Base-by-base conservation (phyloP, 1,284 basidiomycete genomes). In the Tetrapyrgos nigripes region DNA sequence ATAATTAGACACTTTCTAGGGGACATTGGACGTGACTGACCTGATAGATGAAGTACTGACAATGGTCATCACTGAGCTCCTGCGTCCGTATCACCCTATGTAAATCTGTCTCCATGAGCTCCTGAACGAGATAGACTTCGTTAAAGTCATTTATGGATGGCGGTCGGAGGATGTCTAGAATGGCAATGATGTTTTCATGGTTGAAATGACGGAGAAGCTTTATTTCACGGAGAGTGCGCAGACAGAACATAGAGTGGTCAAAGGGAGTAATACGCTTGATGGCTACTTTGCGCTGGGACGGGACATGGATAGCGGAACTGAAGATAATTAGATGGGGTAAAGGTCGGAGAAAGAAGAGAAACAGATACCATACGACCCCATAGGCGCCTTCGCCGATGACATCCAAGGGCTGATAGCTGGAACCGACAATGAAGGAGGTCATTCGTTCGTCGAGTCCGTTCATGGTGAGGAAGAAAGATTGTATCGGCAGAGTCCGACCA, bases 1-100 rank as follows among this genome's bases (percentile, higher is more conserved):
- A 37, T 33, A 52, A 55, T 44, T 48, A 71, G 44, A 37, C 31
- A 44, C 46, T 37, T 58, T 57, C 19, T 50, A 24, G 46, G 55
- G 56, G 56, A 51, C 35, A 63, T 48, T 54, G 48, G 51, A 57
- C 26, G 35, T 53, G 53, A 68, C 70, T 60, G 75, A 90, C 91
- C 82, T 97, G 95, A 73, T 97, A 97, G 64, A 96, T 90, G 73
- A 97, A 97, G 74, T 97, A 97, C 73, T 97, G 94, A 70, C 89
- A 94, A 73, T 97, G 96, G 71, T 96, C 93, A 68, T 96, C 92
- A 58, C 86, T 89, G 45, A 96, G 79, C 61, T 90, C 84, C 75
- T 95, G 93, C 0, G 92, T 93, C 48, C 91, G 83, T 63, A 96
- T 93, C 44, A 96, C 94, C 52, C 93, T 86, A 71, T 96, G 92